Base-by-base conservation (phyloP, 73 alveolate genomes). In the Urostyla sp. region DNA sequence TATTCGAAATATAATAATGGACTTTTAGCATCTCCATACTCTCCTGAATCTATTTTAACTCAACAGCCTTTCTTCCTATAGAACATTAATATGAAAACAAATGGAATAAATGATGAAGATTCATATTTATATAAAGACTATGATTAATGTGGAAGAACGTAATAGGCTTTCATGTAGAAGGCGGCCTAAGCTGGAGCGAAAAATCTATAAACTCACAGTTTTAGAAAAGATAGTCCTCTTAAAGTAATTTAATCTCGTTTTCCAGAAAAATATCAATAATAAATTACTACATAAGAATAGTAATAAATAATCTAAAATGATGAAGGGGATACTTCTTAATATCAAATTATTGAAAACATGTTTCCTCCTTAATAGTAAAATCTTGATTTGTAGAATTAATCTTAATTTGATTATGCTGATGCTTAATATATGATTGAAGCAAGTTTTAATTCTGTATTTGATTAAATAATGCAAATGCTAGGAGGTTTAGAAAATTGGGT, bases 91-190 rank as follows among this genome's bases (percentile, higher is more conserved):
- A 45, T 46, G 44, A 21, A 48, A 45, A 69, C 83, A 6, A 11
- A 7, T 1, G 83, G 83, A 1, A 69, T 69, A 10, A 69, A 69
- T 34, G 76, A 38, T 32, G 57, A 54, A 38, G 28, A 75, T 24
- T 38, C 56, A 31, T 63, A 35, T 21, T 49, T 77, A 2, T 77
- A 77, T 60, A 77, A 61, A 48, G 74, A 77, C 1, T 77, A 8
- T 61, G 89, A 77, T 53, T 60, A 32, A 27, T 77, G 69, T 38
- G 89, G 89, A 4, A 58, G 89, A 49, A 77, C 73, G 6, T 2
- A 77, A 7, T 21, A 40, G 30, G 75, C 66, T 8, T 77, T 77
- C 35, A 21, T 54, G 75, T 21, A 60, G 32, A 43, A 61, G 32
- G 89, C 89, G 1, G 66, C 72, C 13, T 54, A 30, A 45, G 72